Evolutionary conservation across 1,284 basidiomycete genomes (phyloP).

Genomic region (Pulchroboletus neoregius): DNA sequence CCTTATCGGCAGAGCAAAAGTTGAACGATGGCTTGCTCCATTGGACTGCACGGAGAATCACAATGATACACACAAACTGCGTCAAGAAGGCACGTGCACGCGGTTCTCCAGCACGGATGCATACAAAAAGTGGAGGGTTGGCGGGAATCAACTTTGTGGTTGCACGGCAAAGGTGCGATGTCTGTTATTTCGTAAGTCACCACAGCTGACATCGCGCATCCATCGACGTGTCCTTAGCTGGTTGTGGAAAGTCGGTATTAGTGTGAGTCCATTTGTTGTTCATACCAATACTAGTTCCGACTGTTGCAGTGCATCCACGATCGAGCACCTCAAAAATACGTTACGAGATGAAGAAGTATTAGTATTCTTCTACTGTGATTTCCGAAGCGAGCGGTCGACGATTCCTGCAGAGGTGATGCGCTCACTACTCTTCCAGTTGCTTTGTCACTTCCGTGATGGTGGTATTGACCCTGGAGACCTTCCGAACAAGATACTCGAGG

Average conservation of each 20-base stretch:
- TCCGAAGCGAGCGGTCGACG: not conserved
- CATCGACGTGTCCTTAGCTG: not conserved
- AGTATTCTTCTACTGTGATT: conserved; percentile 7
- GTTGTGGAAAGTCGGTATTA: conserved; percentile 8
- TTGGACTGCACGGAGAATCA: conserved; percentile 1
- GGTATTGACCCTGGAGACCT: not conserved
- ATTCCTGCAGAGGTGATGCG: not conserved
- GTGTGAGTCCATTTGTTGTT: not conserved
- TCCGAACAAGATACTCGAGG: conserved; percentile 2
- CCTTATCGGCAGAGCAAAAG: not conserved
- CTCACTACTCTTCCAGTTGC: conserved; percentile 1
- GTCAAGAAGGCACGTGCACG: conserved; percentile 1
- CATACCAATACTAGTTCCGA: not conserved
- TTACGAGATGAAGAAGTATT: not conserved
- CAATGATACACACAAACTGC: not conserved
- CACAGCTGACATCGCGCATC: not conserved
- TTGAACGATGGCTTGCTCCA: conserved; percentile 1
- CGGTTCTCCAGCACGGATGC: not conserved
- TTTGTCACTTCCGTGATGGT: not conserved
- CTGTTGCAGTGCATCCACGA: not conserved
- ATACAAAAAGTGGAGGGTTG: conserved; percentile 2
- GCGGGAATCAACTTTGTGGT: conserved; percentile 2
- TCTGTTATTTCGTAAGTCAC: not conserved
- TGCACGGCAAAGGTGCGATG: conserved; percentile 5
- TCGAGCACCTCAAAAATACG: not conserved